Base-by-base conservation (phyloP, 495 filamentous ascomycete species). In the Entonaema liquescens region DNA sequence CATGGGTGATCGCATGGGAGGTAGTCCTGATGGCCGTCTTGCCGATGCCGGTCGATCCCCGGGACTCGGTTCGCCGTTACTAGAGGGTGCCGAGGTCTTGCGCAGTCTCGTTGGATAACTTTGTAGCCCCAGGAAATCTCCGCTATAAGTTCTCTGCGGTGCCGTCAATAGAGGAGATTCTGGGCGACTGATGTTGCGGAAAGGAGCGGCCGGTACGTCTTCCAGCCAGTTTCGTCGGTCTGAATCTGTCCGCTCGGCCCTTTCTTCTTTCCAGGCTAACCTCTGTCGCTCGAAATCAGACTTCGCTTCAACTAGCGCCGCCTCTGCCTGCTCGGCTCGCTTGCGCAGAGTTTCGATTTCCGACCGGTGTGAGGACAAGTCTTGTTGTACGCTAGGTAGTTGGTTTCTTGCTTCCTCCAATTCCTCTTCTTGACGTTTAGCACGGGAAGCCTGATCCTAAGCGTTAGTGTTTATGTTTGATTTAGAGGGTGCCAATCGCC, bases 381-480 rank as follows among this genome's bases (percentile, higher is more conserved):
- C 82, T 66, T 84, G 74, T 47, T 88, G 80, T 7, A 93, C 81
- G 21, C 86, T 87, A 12, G 89, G 86, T 58, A 91, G 83, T 31
- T 85, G 85, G 40, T 89, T 88, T 71, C 85, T 88, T 23, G 89
- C 82, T 61, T 84, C 86, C 73, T 97, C 94, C 12, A 97, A 80
- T 53, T 97, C 92, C 67, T 97, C 92, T 72, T 98, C 94, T 11
- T 90, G 79, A 38, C 87, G 87, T 77, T 92, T 93, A 4, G 85
- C 85, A 74, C 92, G 95, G 15, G 87, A 81, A 59, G 90, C 91
- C 93, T 95, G 62, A 23, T 11, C 3, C 17, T 12, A 26, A 23
- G 62, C 59, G 71, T 72, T 73, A 74, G 49, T 26, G 58, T 81
- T 35, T 26, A 28, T 35, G 15, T 42, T 35, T 58, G 36, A 33